Evolutionary conservation across 2,329 filamentous ascomycete species (phyloP).

Genomic region (Fusarium neocosmosporiellum): DNA sequence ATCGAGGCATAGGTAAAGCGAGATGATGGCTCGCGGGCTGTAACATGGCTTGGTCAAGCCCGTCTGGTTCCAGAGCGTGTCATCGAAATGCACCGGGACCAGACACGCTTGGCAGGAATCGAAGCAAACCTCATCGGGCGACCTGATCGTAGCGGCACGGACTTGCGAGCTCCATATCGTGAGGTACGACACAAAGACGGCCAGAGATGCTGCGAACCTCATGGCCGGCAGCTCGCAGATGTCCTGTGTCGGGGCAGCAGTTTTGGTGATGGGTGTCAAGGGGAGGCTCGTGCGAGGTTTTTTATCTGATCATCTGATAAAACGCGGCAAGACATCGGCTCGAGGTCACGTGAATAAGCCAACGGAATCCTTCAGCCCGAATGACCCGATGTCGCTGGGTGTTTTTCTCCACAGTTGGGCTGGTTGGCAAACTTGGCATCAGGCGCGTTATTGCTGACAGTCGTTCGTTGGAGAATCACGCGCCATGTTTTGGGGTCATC

Average conservation of each 20-base stretch:
- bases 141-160: slow-evolving; percentile 2
- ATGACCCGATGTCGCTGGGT: not conserved
- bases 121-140: slow-evolving; percentile 44
- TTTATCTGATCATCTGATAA: slow-evolving; percentile 49
- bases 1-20: slow-evolving; percentile 53
- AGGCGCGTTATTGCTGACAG: not conserved
- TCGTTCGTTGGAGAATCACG: not conserved
- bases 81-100: slow-evolving; percentile 45
- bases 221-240: slow-evolving; percentile 25
- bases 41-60: slow-evolving; percentile 42
- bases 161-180: not conserved
- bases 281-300: slow-evolving; percentile 27
- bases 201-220: slow-evolving; percentile 16
- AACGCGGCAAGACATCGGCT: not conserved
- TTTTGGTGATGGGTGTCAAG: not conserved
- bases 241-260: not conserved
- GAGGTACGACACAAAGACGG: not conserved
- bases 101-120: slow-evolving; percentile 48
- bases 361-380: not conserved
- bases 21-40: slow-evolving; percentile 44
- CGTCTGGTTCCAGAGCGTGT: slow-evolving; percentile 37
- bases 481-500: not conserved
- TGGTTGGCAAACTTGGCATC: not conserved
- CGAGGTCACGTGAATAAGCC: slow-evolving; percentile 10
- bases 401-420: not conserved